Base-by-base conservation (phyloP, 352 stramenopile species). In the Globisporangium rhizosaccharum region DNA sequence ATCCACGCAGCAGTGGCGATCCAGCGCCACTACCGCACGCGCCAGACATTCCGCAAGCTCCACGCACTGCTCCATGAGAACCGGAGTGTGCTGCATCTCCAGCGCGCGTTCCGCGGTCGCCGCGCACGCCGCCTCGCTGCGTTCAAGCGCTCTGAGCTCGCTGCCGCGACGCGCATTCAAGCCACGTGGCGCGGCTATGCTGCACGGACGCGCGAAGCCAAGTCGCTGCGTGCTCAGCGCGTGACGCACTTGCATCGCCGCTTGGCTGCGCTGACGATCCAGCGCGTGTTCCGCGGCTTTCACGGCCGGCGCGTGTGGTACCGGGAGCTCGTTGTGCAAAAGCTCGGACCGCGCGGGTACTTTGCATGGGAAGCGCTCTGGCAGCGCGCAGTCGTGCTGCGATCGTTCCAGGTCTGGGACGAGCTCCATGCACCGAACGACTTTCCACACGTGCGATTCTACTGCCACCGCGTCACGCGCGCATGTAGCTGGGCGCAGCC, bases 361-460 rank as follows among this genome's bases (percentile, higher is more conserved):
- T 85, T 87, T 58, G 76, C 73, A 17, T 92, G 82, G 81, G 74
- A 89, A 11, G 54, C 77, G 53, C 59, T 73, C 2, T 57, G 74
- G 9, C 52, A 57, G 6, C 65, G 70, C 17, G 71, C 79, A 3
- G 47, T 46, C 0, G 30, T 72, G n/a, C 33, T 69, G 23, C 65
- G 71, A 9, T 80, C 62, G 5, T 92, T 77, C 66, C 76, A 85
- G 46, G 76, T 90, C 6, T 95, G 84, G 84, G 73, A 92, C 51
- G 85, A 92, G 52, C 75, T 92, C 62, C 67, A 85, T 41, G 63
- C 78, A 0, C 66, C 52, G 5, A 23, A 49, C 20, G 72, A 77
- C 15, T 86, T 87, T 39, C 72, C 72, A 4, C 60, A 68, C 4
- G 73, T 91, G 5, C 63, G 63, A 9, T 93, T 95, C 47, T 95